These are phyloP conservation scores for Solanum gandarillasii DNA, from an alignment of 257 asterid species.

Conservation along the genomic window DNA sequence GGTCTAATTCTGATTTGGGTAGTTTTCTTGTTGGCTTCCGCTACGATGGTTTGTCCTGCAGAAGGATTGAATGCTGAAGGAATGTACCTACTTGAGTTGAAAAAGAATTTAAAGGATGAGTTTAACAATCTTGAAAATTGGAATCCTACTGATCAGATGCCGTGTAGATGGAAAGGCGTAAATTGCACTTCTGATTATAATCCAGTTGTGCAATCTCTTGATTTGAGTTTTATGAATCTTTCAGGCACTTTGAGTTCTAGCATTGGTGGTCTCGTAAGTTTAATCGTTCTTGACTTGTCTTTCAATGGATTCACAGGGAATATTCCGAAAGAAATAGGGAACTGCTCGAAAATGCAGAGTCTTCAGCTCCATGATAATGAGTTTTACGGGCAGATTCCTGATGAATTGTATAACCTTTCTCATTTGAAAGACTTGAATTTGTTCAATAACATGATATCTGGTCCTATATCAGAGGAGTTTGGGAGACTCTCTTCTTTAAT, in stretches of 20 bases:
- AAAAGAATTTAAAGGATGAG: conserved; percentile 43
- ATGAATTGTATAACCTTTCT: conserved; percentile 45
- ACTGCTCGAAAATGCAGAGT: conserved; percentile 27
- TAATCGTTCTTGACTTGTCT: conserved; percentile 56
- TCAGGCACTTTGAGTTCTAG: conserved; percentile 56
- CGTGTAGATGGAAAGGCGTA: conserved; percentile 80
- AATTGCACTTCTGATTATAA: conserved; percentile 36
- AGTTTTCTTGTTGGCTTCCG: conserved; percentile 14
- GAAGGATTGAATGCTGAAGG: conserved; percentile 65
- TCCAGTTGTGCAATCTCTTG: conserved; percentile 51
- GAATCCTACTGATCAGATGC: conserved; percentile 55
- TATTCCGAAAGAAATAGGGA: conserved; percentile 69
- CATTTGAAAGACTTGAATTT: conserved; percentile 27
- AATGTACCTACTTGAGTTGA: conserved; percentile 41
- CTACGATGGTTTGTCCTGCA: conserved; percentile 23
- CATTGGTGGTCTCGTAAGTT: conserved; percentile 38
- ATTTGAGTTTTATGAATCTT: conserved; percentile 45
- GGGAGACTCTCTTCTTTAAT: conserved; percentile 61
- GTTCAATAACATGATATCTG: conserved; percentile 64
- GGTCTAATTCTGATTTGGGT: conserved; percentile 20
- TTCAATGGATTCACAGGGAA: conserved; percentile 41
- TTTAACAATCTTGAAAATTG: conserved; percentile 37
- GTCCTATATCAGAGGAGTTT: conserved; percentile 52
- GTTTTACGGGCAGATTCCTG: conserved; percentile 48
- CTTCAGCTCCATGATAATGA: conserved; percentile 55